Evolutionary conservation across 78 protist species (phyloP).

Genomic region (Guillardia theta): DNA sequence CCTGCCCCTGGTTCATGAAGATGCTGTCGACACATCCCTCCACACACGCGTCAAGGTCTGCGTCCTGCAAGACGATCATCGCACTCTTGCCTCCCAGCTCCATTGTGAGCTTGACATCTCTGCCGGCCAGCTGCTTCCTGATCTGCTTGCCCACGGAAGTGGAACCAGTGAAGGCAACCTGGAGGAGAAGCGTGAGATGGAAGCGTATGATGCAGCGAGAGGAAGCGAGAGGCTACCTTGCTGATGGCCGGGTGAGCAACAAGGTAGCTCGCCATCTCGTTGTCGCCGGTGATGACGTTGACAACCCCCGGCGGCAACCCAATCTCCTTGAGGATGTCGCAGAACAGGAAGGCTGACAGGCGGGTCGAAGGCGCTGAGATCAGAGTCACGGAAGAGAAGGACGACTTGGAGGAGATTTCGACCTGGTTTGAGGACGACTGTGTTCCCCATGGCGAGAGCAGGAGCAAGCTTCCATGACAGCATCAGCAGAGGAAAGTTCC

Average conservation of each 20-base stretch:
- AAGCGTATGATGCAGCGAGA: not conserved
- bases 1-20: conserved; percentile 70
- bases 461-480: conserved; percentile 78
- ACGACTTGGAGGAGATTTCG: conserved; percentile 75
- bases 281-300: conserved; percentile 78
- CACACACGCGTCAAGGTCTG: conserved; percentile 64
- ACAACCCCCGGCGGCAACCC: conserved; percentile 71
- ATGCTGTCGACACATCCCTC: conserved; percentile 39
- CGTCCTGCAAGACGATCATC: conserved; percentile 70
- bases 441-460: conserved; percentile 84
- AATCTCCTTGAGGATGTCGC: not conserved
- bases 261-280: conserved; percentile 71
- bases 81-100: conserved; percentile 91
- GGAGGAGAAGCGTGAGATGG: not conserved
- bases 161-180: conserved; percentile 83
- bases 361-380: not conserved
- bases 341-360: not conserved
- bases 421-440: conserved; percentile 86
- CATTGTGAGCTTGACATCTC: not conserved
- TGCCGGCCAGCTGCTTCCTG: not conserved
- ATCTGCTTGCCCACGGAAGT: conserved; percentile 69
- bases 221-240: conserved; percentile 55
- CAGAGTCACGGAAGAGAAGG: conserved; percentile 65
- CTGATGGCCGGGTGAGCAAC: conserved; percentile 68
- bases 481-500: conserved; percentile 63